Percentiles rank a stretch among this genome's conserved stretches.
Evolutionary conservation across 2,329 filamentous ascomycete species (phyloP).

Genomic region (Nothomitra cinnamomea): DNA sequence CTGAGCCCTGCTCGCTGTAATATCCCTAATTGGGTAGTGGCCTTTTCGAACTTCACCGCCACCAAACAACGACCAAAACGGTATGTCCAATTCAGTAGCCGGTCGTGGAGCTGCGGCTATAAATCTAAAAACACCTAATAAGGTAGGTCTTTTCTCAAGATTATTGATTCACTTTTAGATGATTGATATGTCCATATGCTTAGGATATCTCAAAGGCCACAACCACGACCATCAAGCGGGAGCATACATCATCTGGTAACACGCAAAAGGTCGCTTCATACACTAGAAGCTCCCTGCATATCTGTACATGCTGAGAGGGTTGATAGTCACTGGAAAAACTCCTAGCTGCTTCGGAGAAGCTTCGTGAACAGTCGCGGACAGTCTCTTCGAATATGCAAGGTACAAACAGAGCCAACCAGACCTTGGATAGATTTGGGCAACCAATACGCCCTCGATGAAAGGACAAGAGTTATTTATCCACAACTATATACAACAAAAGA

Average conservation of each 20-base stretch:
- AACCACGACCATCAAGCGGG: neutral
- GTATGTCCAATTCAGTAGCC: neutral
- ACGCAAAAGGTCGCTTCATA: neutral
- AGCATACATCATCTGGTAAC: neutral
- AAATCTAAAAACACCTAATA: neutral
- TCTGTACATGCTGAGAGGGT: neutral
- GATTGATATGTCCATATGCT: neutral
- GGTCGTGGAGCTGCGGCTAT: neutral
- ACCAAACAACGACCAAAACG: neutral
- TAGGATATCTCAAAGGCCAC: neutral
- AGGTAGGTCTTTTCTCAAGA: neutral
- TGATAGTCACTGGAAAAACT: neutral
- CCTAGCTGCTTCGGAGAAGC: neutral
- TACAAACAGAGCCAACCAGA: neutral
- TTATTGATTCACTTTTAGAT: neutral
- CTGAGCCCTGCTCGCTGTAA: neutral
- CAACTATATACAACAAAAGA: no score
- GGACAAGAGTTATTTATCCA: no score
- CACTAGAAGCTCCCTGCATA: neutral
- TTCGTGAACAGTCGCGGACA: neutral
- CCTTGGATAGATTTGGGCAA: neutral
- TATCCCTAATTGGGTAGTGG: slow-evolving; percentile 1
- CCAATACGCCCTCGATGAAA: no score
- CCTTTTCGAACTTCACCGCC: neutral
- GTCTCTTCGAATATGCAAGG: neutral